Evolutionary conservation across 257 asterid genomes (phyloP), one percentile per base, ranked within the genome.

Genomic region (Leonotis leonurus): DNA sequence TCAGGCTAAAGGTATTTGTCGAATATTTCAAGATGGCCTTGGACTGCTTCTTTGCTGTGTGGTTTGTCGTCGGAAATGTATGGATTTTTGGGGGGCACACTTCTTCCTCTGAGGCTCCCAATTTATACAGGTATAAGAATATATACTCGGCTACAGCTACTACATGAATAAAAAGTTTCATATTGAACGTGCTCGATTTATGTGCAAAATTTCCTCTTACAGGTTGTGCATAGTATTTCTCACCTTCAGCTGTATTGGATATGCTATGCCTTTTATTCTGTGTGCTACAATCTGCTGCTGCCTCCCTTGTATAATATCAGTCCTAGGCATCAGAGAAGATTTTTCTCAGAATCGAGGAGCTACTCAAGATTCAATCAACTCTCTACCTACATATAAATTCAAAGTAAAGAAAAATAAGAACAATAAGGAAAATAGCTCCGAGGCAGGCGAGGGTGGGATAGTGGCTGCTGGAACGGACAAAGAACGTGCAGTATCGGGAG

Each of bases 271-370:
- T 6, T 92, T 89, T 73, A 89, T 92, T 73, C 83, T 92, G 50
- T 89, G 97, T 61, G 81, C 92, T n/a, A 80, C 95, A 60, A 82
- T 91, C 75, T 92, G 99, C 77, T 89, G 99, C 82, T 92, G 99
- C 86, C 89, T 92, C 66, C 98, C 98, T 52, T 91, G 98, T 72
- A 88, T 91, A 71, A 81, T 92, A 41, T 82, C 95, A 14, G 84
- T 89, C 77, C 68, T 89, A 57, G 97, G 99, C 70, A 78, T 86
- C 79, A 75, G 93, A 65, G 99, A 92, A 76, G 96, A 89, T 70
- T 71, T 83, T 40, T 52, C 80, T 32, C 93, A 87, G 67, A 85
- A 80, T 54, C 79, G 87, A 81, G 97, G 99, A 54, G 99, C 99
- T 53, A 85, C 97, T 36, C 77, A 85, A 74, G 97, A 92, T 33